Conservation (phyloP, 2,329 filamentous ascomycete genomes). For the Stromatinia cepivora region DNA sequence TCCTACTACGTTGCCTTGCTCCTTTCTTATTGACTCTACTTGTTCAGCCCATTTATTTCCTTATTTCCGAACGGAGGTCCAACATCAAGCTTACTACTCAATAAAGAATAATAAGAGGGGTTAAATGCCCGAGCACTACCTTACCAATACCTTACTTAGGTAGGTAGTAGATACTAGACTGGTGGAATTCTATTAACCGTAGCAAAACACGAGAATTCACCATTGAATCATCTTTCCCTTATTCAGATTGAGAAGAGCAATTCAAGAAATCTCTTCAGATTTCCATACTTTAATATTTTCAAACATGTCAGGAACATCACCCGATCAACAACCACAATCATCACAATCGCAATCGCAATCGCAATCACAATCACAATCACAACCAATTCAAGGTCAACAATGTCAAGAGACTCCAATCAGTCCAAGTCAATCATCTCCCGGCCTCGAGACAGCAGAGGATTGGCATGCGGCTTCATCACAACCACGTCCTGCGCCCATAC, state of each 20-base stretch:
- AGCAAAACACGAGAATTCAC: not conserved
- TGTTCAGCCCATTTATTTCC: not conserved
- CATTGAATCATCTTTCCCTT: constrained; percentile 17
- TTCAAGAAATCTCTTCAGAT: constrained; percentile 8
- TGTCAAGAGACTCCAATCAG: constrained; percentile 20
- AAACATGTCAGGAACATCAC: constrained; percentile 29
- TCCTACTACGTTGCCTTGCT: not conserved
- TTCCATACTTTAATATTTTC: constrained; percentile 15
- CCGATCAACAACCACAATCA: constrained; percentile 24
- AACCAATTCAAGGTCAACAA: not conserved
- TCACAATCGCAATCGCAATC: not conserved
- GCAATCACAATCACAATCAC: not conserved
- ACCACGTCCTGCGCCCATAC: constrained; percentile 18
- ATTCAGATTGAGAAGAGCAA: not conserved
- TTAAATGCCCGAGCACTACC: constrained; percentile 5
- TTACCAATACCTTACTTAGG: constrained; percentile 7
- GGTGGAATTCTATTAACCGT: not conserved
- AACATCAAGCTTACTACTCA: constrained; percentile 7
- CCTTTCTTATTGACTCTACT: not conserved
- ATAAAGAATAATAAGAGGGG: constrained; percentile 22
- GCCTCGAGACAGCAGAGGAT: constrained; percentile 14
- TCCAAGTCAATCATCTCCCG: constrained; percentile 22
- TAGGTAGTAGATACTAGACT: not conserved
- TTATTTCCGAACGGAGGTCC: constrained; percentile 4
- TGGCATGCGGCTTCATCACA: constrained; percentile 17